Base-by-base conservation (phyloP, 2,329 filamentous ascomycete species). In the Leptographium lundbergii region DNA sequence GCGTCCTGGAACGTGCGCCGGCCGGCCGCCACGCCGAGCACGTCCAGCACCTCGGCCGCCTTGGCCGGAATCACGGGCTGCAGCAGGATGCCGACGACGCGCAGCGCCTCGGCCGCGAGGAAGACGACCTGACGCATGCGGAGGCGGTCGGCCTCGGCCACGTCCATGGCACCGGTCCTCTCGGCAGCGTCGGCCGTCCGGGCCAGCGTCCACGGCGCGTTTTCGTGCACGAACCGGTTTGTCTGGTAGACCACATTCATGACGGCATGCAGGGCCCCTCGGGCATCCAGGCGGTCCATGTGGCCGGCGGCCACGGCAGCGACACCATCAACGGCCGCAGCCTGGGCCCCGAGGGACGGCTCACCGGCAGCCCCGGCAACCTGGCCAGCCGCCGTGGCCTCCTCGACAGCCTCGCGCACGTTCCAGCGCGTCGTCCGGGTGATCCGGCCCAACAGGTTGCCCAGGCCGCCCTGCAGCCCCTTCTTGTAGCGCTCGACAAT, bases 21-120 rank as follows among this genome's bases (percentile, higher is more conserved):
- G 11, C 80, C 76, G 10, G 75, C 69, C 3, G 75, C 73, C 5
- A 99, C 91, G 1, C 88, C 86, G 10, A 99, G 75, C 66, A 86
- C 80, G 69, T 96, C 87, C 0, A 99, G 79, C 36, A 96, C 72
- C 64, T 82, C 74, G 13, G 73, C 72, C 54, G 89, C 81, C 71
- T 95, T 95, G 48, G 75, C 77, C 0, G 94, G 94, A 80, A 99
- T 95, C 67, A 91, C 89, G 1, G 94, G 91, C 70, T 96, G 91
- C 52, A 99, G 75, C 54, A 97, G 75, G 65, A 99, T 96, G 17
- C 86, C 89, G 0, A 79, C 76, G 27, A 96, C 82, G 45, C 94
- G 86, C 54, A 96, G 70, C 5, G 87, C 81, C 72, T 99, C 94
- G 10, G 85, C 81, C 51, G 79, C 77, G 51, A 87, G 77, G 69